Percentiles rank a stretch among this genome's conserved stretches.
Conservation (phyloP, 2,329 filamentous ascomycete genomes). For the Fusarium torulosum region DNA sequence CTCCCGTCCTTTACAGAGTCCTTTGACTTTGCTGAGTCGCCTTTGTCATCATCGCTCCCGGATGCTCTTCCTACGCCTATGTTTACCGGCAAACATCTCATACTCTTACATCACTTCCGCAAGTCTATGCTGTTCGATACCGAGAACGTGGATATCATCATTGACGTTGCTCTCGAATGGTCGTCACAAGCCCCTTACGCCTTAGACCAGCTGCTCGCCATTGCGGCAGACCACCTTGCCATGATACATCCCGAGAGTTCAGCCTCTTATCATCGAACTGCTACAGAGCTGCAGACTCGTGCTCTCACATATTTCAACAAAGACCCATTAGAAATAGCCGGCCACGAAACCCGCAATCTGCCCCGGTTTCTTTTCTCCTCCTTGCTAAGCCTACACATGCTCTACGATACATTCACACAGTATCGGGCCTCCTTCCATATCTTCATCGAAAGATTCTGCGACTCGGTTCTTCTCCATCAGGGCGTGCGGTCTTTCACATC, state of each 20-base stretch:
- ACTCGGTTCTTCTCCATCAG: conserved; percentile 58
- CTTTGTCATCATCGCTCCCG: conserved; percentile 17
- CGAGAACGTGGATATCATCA: conserved; percentile 41
- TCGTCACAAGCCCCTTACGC: conserved; percentile 57
- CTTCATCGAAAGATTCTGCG: conserved; percentile 57
- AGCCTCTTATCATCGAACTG: conserved; percentile 49
- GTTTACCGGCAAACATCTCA: conserved; percentile 56
- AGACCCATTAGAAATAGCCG: conserved; percentile 46
- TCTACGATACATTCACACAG: conserved; percentile 61
- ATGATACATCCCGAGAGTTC: conserved; percentile 38
- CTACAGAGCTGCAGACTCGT: conserved; percentile 60
- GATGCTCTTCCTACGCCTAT: conserved; percentile 34
- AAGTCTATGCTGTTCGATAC: conserved; percentile 44
- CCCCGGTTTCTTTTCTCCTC: conserved; percentile 61
- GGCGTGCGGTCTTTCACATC: conserved; percentile 57
- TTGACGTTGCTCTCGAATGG: conserved; percentile 52
- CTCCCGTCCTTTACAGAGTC: conserved; percentile 43
- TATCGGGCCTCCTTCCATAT: conserved; percentile 54
- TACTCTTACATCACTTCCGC: conserved; percentile 56
- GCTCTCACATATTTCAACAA: conserved; percentile 57
- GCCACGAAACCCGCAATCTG: conserved; percentile 49
- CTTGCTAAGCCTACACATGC: conserved; percentile 60
- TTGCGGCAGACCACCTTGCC: conserved; percentile 58
- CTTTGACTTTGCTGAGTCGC: conserved; percentile 34
- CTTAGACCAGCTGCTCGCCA: conserved; percentile 61